phyloP scores from a whole-genome alignment of 2,329 filamentous ascomycete species.

The Exophiala sideris region DNA sequence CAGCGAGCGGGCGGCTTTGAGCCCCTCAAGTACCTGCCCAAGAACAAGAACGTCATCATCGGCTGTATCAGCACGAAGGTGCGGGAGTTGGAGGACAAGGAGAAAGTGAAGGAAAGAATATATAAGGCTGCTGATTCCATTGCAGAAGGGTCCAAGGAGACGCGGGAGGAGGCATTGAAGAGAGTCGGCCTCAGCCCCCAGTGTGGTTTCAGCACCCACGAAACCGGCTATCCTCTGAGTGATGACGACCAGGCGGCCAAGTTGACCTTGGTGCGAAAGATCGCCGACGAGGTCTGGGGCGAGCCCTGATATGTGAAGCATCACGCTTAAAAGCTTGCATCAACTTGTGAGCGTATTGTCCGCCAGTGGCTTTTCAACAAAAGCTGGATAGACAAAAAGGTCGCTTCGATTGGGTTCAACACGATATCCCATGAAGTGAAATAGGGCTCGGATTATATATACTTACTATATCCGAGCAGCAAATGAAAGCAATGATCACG shows the following conservation, averaged over 20 bases:
- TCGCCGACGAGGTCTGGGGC: constrained; percentile 67
- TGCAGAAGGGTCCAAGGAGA: constrained; percentile 60
- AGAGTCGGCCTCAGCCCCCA: constrained; percentile 62
- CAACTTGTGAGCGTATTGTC: background rate
- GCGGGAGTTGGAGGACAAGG: constrained; percentile 56
- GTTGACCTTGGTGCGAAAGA: constrained; percentile 60
- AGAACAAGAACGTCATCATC: constrained; percentile 57
- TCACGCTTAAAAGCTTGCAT: background rate
- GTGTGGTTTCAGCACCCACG: constrained; percentile 67
- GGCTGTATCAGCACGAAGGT: constrained; percentile 60
- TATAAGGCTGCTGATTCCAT: constrained; percentile 61
- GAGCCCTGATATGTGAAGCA: constrained; percentile 37
- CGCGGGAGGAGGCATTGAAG: constrained; percentile 61
- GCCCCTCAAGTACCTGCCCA: constrained; percentile 55
- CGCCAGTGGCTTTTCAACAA: constrained; percentile 7
- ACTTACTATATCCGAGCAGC: too few relatives aligned
- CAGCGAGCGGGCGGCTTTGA: constrained; percentile 59
- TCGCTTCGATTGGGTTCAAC: background rate
- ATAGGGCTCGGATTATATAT: too few relatives aligned
- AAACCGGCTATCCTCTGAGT: constrained; percentile 63
- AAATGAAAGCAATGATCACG: too few relatives aligned
- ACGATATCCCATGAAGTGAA: background rate
- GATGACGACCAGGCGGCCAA: constrained; percentile 67
- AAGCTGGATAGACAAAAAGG: constrained; percentile 3
- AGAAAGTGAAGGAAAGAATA: constrained; percentile 55